Percentiles rank a stretch among this genome's conserved stretches.
phyloP scores from a whole-genome alignment of 495 filamentous ascomycete genomes.

The Penicillium macrosclerotiorum region DNA sequence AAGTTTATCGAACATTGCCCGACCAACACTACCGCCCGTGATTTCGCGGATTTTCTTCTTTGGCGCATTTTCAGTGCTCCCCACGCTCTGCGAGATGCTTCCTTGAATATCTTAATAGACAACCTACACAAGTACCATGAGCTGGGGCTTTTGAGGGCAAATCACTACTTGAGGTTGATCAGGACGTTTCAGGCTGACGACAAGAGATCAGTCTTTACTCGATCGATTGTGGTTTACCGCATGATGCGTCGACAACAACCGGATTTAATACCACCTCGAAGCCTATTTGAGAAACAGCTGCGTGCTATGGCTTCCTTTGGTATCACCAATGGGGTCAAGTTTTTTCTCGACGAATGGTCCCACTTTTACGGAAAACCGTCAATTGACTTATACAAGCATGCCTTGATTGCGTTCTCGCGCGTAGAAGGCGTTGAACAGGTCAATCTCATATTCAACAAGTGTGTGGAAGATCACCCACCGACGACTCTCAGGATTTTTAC shows the following conservation, averaged over 20 bases:
- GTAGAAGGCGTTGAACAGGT: constrained; percentile 30
- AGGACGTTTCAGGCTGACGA: constrained; percentile 23
- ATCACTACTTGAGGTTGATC: constrained; percentile 31
- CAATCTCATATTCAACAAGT: constrained; percentile 31
- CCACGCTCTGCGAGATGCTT: constrained; percentile 17
- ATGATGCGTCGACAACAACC: constrained; percentile 35
- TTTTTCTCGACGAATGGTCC: constrained; percentile 55
- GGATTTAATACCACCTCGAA: constrained; percentile 12
- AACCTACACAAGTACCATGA: constrained; percentile 24
- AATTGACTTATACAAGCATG: constrained; percentile 28
- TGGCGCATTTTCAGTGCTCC: constrained; percentile 17
- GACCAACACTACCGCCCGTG: neutral
- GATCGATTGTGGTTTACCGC: constrained; percentile 39
- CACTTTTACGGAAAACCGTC: constrained; percentile 29
- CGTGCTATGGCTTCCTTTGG: constrained; percentile 20
- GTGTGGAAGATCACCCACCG: constrained; percentile 35
- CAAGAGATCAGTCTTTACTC: constrained; percentile 21
- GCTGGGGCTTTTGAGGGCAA: constrained; percentile 18
- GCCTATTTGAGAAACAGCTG: constrained; percentile 24
- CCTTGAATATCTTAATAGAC: constrained; percentile 27
- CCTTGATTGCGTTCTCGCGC: constrained; percentile 30
- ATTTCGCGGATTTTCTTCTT: constrained; percentile 24
- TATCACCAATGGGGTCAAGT: constrained; percentile 33
- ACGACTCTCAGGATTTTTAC: constrained; percentile 32
- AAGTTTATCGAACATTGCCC: constrained; percentile 8